Base-by-base conservation (phyloP, 2,329 filamentous ascomycete genomes). In the Calonectria honghensis region DNA sequence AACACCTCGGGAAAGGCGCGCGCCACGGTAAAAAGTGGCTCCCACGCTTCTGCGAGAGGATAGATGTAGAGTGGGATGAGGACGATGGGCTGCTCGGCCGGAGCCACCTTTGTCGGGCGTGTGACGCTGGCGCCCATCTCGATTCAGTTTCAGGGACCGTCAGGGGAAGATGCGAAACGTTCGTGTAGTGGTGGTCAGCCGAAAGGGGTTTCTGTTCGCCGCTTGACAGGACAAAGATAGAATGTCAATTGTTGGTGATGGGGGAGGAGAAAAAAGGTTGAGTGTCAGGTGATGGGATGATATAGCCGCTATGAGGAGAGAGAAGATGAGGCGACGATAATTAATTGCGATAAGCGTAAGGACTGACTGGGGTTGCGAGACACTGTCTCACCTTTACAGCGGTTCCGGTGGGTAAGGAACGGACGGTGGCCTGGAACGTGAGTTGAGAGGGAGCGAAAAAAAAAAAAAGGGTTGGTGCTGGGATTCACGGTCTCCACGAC, bases 61-160 rank as follows among this genome's bases (percentile, higher is more conserved):
- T 76, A 76, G 48, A 76, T 76, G 68, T 76, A 76, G 35, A 76
- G 74, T 20, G 74, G 74, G n/a, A 76, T 51, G 54, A 76, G 51
- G 41, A 76, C 61, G 32, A 67, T 35, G 57, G 74, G 72, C 45
- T 61, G 57, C 35, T 73, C 59, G 61, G 48, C 66, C 27, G 64
- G 24, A 39, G 70, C 45, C n/a, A 54, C 27, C 31, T 29, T 29
- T 6, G 18, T n/a, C 32, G 52, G 45, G 39, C 41, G 52, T n/a
- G 41, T 52, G 32, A 32, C 31, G 37, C 35, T 27, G 18, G 52
- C 48, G 13, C 39, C 66, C 72, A 73, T 73, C 39, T 45, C 61
- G 39, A n/a, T 70, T 50, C 50, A 6, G 71, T 35, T 59, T 63
- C 41, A 52, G 64, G 45, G 61, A 48, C 61, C 61, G 41, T 3